Evolutionary conservation across 768 basidiomycete genomes (phyloP).

Genomic region (Aureoboletus auriporus): DNA sequence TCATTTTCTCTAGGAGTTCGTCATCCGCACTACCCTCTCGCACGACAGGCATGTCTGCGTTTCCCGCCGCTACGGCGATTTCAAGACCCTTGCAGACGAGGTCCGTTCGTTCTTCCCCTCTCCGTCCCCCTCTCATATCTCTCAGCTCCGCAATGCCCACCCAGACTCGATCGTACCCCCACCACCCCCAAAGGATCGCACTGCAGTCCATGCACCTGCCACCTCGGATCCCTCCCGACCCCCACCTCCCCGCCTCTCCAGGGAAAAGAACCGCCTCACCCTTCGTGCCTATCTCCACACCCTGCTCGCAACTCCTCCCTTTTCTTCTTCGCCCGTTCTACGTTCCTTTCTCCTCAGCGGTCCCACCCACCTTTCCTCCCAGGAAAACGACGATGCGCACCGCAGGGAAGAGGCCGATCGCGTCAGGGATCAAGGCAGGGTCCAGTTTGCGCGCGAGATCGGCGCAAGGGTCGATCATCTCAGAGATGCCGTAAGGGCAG

Average conservation of each 20-base stretch:
- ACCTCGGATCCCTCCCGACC: neutral
- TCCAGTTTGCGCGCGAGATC: constrained; percentile 83
- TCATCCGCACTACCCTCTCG: constrained; percentile 81
- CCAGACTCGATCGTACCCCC: constrained; percentile 75
- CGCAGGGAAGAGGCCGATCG: constrained; percentile 86
- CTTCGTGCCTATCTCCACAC: constrained; percentile 89
- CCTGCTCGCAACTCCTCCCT: constrained; percentile 61
- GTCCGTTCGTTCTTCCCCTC: constrained; percentile 36
- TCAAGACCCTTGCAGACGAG: constrained; percentile 82
- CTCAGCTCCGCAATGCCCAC: constrained; percentile 80
- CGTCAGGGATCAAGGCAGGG: constrained; percentile 82
- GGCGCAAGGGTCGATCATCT: constrained; percentile 81
- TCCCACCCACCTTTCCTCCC: constrained; percentile 60
- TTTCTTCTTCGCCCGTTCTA: constrained; percentile 86
- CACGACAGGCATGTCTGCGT: constrained; percentile 78
- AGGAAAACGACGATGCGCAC: constrained; percentile 77
- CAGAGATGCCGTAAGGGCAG: constrained; percentile 74
- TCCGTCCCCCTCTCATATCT: constrained; percentile 7
- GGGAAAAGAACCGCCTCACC: constrained; percentile 95
- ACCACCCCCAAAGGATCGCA: constrained; percentile 88
- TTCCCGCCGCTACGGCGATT: constrained; percentile 92
- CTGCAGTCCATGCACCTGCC: constrained; percentile 44
- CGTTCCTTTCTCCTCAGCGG: constrained; percentile 79
- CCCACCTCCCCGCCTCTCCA: constrained; percentile 48
- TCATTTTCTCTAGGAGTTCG: constrained; percentile 70